phyloP scores from a whole-genome alignment of 2,329 filamentous ascomycete genomes.

The Plectosphaerella cucumerina region DNA sequence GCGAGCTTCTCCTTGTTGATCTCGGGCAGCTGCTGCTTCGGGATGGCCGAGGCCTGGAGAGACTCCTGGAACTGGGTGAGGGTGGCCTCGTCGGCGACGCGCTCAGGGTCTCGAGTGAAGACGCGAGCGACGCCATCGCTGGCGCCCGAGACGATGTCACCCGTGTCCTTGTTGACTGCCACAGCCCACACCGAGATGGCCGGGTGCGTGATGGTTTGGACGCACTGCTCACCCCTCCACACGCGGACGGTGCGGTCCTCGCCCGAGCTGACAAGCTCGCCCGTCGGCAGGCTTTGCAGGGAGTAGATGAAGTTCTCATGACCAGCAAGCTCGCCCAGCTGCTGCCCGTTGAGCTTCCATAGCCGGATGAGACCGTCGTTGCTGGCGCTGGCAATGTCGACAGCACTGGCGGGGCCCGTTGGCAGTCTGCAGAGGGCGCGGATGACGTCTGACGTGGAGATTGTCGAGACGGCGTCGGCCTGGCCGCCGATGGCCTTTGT shows the following conservation, averaged over 20 bases:
- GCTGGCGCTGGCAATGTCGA: constrained; percentile 90
- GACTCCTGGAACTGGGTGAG: constrained; percentile 75
- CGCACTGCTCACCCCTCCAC: constrained; percentile 77
- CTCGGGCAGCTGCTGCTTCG: constrained; percentile 75
- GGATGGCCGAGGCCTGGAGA: constrained; percentile 79
- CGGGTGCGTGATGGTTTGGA: constrained; percentile 95
- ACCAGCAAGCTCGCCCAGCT: constrained; percentile 73
- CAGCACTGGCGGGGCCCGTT: constrained; percentile 69
- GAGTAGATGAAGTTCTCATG: constrained; percentile 97
- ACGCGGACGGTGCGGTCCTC: constrained; percentile 92
- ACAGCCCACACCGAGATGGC: constrained; percentile 96
- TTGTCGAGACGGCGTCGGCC: constrained; percentile 47
- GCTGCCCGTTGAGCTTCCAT: constrained; percentile 77
- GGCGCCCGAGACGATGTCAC: constrained; percentile 90
- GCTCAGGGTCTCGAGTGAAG: constrained; percentile 70
- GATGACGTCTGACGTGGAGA: constrained; percentile 74
- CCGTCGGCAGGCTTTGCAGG: constrained; percentile 70
- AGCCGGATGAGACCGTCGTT: constrained; percentile 88
- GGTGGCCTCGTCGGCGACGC: constrained; percentile 64
- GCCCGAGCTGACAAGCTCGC: constrained; percentile 84
- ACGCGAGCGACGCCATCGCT: constrained; percentile 84
- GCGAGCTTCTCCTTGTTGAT: constrained; percentile 92
- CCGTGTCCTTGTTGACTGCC: constrained; percentile 73
- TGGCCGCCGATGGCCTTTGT: constrained; percentile 53
- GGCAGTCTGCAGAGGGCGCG: constrained; percentile 85